Evolutionary conservation across 129 eudicot species (phyloP), one percentile per base, ranked within the genome.

Genomic region (Kitagawia praeruptora): DNA sequence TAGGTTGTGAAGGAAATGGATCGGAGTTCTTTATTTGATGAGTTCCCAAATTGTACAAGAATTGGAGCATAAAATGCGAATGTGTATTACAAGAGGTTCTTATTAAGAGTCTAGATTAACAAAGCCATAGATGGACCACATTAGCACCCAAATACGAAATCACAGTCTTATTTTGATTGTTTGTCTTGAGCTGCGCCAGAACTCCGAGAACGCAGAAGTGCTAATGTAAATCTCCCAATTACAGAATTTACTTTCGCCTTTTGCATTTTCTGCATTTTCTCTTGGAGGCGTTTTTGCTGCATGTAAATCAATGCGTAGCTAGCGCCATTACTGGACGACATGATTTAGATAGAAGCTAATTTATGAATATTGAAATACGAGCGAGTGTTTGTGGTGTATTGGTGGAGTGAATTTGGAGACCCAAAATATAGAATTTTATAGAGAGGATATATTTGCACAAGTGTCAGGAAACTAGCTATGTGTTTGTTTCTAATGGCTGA

Each of bases 321-420:
- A 2, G 78, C 75, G 23, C 88, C 88, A 0, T 25, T 79, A 48
- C 85, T 82, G 21, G 84, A 81, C 81, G 82, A 21, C 79, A 76
- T 76, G 67, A 5, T 63, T 61, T 0, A 8, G 69, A 46, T 46
- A 46, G 11, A 46, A 2, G 10, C 5, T 9, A 63, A 28, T 4
- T 46, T 3, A 3, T 31, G 73, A 37, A 13, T 67, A 46, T 28
- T 8, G 10, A 67, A 67, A 28, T 4, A 15, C 4, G 39, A 37
- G 37, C 37, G 37, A 31, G 10, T 34, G 73, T 31, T 31, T 67
- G 42, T 31, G 16, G 39, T 31, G 39, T 27, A 27, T 12, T 69
- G 44, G 7, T 69, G 41, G 9, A 34, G 37, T 69, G 11, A 69
- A 31, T 28, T 34, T 69, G 41, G 23, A 34, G n/a, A 38, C 15